These are phyloP conservation scores for Candida germanica DNA, from an alignment of 805 yeast genomes.

Conservation along the genomic window DNA sequence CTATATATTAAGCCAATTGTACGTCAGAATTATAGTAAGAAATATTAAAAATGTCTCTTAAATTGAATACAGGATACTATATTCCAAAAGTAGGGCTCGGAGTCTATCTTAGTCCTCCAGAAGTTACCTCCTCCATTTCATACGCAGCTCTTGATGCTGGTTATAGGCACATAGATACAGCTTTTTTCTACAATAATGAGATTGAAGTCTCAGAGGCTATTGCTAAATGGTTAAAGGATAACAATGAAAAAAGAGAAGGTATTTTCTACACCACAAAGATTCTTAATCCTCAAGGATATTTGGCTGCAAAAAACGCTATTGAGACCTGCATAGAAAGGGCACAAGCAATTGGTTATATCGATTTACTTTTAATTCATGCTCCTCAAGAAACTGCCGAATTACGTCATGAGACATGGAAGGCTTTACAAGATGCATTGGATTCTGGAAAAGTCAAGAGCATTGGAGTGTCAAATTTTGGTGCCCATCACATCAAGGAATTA, in stretches of 20 bases:
- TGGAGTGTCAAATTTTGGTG: constrained; percentile 35
- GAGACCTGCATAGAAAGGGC: constrained; percentile 18
- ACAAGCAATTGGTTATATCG: constrained; percentile 52
- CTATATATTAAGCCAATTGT: no score
- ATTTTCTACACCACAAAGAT: constrained; percentile 40
- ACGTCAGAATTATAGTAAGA: no score
- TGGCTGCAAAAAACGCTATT: constrained; percentile 28
- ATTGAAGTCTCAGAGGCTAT: constrained; percentile 50
- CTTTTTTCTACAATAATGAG: constrained; percentile 66
- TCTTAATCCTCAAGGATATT: constrained; percentile 28
- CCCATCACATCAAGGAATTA: constrained; percentile 23
- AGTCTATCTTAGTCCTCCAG: constrained; percentile 2
- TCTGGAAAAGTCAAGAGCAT: constrained; percentile 44
- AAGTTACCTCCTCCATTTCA: constrained; percentile 16
- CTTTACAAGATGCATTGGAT: constrained; percentile 69
- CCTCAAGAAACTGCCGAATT: constrained; percentile 33
- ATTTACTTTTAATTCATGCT: constrained; percentile 62
- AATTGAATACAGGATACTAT: constrained; percentile 4
- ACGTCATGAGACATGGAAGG: constrained; percentile 62
- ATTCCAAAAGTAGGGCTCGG: constrained; percentile 13
- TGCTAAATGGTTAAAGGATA: constrained; percentile 48
- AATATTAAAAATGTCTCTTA: no score
- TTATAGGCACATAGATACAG: constrained; percentile 73
- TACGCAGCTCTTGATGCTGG: constrained; percentile 58
- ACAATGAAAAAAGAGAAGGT: constrained; percentile 29